Base-by-base conservation (phyloP, 208 protist genomes). In the Trypanosoma platydactyli region DNA sequence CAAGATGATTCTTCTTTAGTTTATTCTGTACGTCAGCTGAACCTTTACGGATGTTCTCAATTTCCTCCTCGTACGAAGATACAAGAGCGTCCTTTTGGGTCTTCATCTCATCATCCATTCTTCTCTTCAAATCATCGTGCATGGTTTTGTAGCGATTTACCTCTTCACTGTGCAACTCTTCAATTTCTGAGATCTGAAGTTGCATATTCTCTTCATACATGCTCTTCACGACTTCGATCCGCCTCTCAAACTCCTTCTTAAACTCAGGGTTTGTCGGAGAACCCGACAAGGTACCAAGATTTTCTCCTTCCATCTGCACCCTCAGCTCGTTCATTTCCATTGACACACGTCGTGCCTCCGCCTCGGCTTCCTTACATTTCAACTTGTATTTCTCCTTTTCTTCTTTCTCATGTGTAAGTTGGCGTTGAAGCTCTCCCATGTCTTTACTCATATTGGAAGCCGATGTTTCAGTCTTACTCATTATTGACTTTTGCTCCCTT, bases 1-100 rank as follows among this genome's bases (percentile, higher is more conserved):
- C 67, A 45, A 71, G 66, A 63, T 79, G 73, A 54, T 79, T 79
- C 24, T 71, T 66, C 57, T 79, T 79, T 25, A 79, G 46, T 48
- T 76, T 79, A 18, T 76, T 55, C 55, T 79, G 73, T 22, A 79
- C 73, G 27, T 79, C 73, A 24, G 68, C 60, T 33, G 73, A 70
- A 40, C 41, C 55, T 5, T 29, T 48, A 25, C 68, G 58, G 41
- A 75, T 60, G 16, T 71, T 60, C 24, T 63, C 51, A 53, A 79
- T 74, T 74, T 76, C 68, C 38, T 51, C 46, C 51, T 79, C 69
- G 46, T 68, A 69, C 5, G 59, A 66, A 45, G 49, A 52, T 18
- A 64, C 60, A 13, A 79, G 55, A 29, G 29, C 22, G 45, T 66
- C 68, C 25, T 79, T 73, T 46, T 76, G 59, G 48, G 3, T 61